phyloP scores from a whole-genome alignment of 306 rosid genomes.

The Neltuma alba region DNA sequence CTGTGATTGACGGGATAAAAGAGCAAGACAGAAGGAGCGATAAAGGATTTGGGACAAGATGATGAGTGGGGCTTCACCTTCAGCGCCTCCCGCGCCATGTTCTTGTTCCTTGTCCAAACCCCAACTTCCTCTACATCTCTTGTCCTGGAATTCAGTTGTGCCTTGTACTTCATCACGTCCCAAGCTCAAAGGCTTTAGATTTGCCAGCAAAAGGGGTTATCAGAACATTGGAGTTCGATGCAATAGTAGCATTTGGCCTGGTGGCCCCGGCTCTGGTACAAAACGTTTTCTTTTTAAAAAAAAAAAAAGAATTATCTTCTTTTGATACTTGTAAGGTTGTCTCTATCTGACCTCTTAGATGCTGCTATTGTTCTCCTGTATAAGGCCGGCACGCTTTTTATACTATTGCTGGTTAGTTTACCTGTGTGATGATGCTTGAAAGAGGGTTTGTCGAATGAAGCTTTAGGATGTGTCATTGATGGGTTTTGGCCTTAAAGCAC shows the following conservation, averaged over 20 bases:
- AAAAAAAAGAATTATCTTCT: background rate
- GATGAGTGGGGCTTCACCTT: constrained; percentile 60
- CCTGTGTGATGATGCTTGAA: background rate
- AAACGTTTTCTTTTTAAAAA: background rate
- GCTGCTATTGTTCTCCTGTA: background rate
- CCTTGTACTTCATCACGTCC: constrained; percentile 6
- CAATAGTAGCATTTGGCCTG: constrained; percentile 52
- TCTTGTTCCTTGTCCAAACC: constrained; percentile 38
- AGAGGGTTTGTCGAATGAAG: constrained; percentile 3
- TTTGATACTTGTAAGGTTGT: background rate
- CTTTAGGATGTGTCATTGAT: too few relatives aligned
- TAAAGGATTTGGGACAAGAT: constrained; percentile 42
- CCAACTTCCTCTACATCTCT: constrained; percentile 13
- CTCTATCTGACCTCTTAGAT: background rate
- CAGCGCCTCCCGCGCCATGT: constrained; percentile 39
- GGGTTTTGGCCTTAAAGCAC: background rate
- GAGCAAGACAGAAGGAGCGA: background rate
- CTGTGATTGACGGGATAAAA: too few relatives aligned
- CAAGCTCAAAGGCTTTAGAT: constrained; percentile 38
- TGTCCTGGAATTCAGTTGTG: constrained; percentile 31
- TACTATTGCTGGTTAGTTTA: background rate
- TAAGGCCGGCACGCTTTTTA: background rate
- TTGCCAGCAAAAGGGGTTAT: constrained; percentile 37
- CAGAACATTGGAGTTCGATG: constrained; percentile 43
- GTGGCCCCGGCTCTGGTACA: constrained; percentile 66